These are phyloP conservation scores for Entomortierella lignicola DNA, from an alignment of 192 early-diverging fungal genomes.

Conservation along the genomic window DNA sequence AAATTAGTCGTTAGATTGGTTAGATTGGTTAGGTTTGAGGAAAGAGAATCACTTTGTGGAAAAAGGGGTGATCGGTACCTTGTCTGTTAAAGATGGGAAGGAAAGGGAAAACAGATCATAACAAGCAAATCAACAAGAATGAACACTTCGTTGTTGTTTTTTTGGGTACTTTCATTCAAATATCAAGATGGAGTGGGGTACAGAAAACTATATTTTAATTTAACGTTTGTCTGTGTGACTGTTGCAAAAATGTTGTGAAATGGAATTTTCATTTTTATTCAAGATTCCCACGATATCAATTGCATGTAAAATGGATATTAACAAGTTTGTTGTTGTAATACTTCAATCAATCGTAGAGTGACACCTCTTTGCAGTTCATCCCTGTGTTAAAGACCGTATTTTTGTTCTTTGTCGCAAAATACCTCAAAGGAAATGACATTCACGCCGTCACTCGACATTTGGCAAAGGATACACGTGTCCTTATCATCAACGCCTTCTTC, in stretches of 20 bases:
- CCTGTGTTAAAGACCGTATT: constrained; percentile 79
- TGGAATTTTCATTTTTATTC: background rate
- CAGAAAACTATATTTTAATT: background rate
- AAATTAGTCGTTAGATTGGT: too few species aligned
- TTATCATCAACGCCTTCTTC: constrained; percentile 83
- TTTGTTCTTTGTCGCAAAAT: constrained; percentile 76
- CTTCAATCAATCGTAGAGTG: constrained; percentile 25
- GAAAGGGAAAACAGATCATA: too few species aligned
- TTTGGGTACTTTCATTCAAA: constrained; percentile 14
- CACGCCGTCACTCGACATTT: constrained; percentile 76
- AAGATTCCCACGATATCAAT: constrained; percentile 14
- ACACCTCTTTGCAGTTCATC: constrained; percentile 68
- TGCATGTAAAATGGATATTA: too few species aligned
- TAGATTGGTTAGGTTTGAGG: too few species aligned
- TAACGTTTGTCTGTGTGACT: background rate
- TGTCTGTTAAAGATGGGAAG: too few species aligned
- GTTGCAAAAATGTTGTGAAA: background rate
- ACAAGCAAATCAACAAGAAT: too few species aligned
- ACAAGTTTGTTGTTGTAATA: background rate
- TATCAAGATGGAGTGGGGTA: background rate
- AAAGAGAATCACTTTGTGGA: too few species aligned
- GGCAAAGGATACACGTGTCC: constrained; percentile 64
- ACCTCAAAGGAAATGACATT: constrained; percentile 85
- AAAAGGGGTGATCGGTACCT: too few species aligned
- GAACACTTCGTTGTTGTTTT: too few species aligned